Conservation (phyloP, 768 basidiomycete species). For the Kwoniella dendrophila region DNA sequence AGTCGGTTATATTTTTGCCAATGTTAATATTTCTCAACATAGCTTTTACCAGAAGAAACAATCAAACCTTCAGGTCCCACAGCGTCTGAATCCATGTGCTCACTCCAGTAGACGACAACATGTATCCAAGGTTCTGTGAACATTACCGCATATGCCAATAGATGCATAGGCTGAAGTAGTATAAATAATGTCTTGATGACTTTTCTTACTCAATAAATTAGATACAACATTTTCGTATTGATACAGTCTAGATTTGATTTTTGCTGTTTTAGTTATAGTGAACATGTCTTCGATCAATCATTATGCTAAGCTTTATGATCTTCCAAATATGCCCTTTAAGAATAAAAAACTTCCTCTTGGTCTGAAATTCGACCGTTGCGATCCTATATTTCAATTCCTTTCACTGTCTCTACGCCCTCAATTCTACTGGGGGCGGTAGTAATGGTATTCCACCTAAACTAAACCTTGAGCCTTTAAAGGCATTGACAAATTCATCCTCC, state of each 20-base stretch:
- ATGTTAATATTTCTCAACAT: background rate
- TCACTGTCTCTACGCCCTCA: too few relatives aligned
- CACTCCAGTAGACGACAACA: background rate
- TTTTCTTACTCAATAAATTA: background rate
- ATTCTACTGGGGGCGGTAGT: conserved; percentile 32
- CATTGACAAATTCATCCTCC: conserved; percentile 16
- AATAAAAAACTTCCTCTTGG: too few relatives aligned
- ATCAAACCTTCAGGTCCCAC: conserved; percentile 3
- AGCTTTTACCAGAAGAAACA: conserved; percentile 14
- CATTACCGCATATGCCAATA: background rate
- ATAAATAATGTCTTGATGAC: too few relatives aligned
- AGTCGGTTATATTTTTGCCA: too few relatives aligned
- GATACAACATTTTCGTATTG: background rate
- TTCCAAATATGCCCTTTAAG: too few relatives aligned
- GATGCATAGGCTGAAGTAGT: too few relatives aligned
- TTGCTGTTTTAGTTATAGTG: too few relatives aligned
- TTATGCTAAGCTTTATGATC: too few relatives aligned
- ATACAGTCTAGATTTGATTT: too few relatives aligned
- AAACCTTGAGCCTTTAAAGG: conserved; percentile 23
- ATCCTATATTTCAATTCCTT: too few relatives aligned
- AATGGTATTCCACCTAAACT: conserved; percentile 29
- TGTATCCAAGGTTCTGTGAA: background rate
- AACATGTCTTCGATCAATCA: too few relatives aligned
- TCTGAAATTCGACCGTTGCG: too few relatives aligned
- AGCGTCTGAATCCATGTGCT: conserved; percentile 11